Percentiles rank a stretch among this genome's conserved stretches.
Conservation (phyloP, 768 basidiomycete genomes). For the Imleria badia region DNA sequence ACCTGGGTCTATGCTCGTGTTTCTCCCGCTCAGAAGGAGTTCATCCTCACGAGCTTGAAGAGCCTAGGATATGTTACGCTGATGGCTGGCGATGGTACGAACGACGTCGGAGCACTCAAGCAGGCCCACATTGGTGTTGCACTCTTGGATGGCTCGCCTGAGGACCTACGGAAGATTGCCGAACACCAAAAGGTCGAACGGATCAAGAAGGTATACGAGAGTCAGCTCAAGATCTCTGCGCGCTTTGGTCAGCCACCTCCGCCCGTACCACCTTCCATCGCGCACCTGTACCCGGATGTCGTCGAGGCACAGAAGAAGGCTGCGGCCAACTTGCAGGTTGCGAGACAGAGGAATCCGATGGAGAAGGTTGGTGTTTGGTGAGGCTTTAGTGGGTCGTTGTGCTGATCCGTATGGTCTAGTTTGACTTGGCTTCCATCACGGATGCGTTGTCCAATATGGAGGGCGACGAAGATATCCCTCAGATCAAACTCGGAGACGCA, state of each 20-base stretch:
- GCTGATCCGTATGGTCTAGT: conserved; percentile 43
- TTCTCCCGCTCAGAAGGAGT: conserved; percentile 93
- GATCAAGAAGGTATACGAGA: conserved; percentile 96
- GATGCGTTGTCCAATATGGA: conserved; percentile 91
- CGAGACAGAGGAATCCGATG: conserved; percentile 82
- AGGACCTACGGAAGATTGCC: conserved; percentile 91
- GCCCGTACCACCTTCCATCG: conserved; percentile 85
- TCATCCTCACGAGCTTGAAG: conserved; percentile 89
- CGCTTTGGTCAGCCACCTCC: conserved; percentile 94
- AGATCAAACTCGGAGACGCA: conserved; percentile 99
- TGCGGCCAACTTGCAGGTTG: conserved; percentile 57
- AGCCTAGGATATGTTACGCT: conserved; percentile 87
- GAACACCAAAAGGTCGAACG: conserved; percentile 88
- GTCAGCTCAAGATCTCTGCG: conserved; percentile 85
- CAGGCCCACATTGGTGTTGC: conserved; percentile 98
- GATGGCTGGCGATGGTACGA: conserved; percentile 99
- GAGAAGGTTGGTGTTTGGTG: conserved; percentile 63
- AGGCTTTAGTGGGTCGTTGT: not conserved
- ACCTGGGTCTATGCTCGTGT: conserved; percentile 99
- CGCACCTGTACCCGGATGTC: conserved; percentile 84
- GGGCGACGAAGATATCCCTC: conserved; percentile 90
- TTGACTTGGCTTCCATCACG: conserved; percentile 76
- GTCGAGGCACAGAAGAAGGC: conserved; percentile 88
- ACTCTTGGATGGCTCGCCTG: conserved; percentile 83
- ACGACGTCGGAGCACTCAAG: conserved; percentile 97